A percentile compares a stretch with the other conserved stretches of the same genome.
Conservation (phyloP, 805 yeast genomes). For the Candida argentea region DNA sequence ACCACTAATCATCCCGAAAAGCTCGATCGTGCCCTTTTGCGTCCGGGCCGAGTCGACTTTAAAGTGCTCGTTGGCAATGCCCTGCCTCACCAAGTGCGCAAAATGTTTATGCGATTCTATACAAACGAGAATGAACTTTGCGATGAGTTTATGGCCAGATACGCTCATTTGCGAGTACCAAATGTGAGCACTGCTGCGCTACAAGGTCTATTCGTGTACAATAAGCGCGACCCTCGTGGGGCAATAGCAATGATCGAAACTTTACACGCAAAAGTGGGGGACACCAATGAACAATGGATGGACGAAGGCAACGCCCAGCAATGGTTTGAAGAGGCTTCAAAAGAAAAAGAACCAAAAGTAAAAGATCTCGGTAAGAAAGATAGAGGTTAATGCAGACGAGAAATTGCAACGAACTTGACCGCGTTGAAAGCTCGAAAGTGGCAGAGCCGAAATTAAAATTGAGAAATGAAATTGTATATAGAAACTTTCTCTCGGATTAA, state of each 20-base stretch:
- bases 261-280: too few species aligned
- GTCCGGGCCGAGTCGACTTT: constrained; percentile 92
- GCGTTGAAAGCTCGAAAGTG: too few species aligned
- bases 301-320: too few species aligned
- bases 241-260: constrained; percentile 60
- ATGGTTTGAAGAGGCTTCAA: too few species aligned
- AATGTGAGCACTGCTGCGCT: constrained; percentile 83
- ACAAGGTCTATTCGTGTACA: constrained; percentile 91
- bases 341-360: too few species aligned
- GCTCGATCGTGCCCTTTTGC: constrained; percentile 81
- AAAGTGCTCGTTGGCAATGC: constrained; percentile 82
- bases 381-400: too few species aligned
- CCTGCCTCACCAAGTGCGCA: constrained; percentile 62
- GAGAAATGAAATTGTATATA: too few species aligned
- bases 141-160: constrained; percentile 39
- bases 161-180: constrained; percentile 33
- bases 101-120: constrained; percentile 86
- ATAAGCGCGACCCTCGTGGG: constrained; percentile 69
- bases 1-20: constrained; percentile 96
- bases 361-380: too few species aligned
- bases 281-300: too few species aligned
- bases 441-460: too few species aligned
- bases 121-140: constrained; percentile 47
- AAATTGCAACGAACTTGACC: too few species aligned
- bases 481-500: too few species aligned